Base-by-base conservation (phyloP, 345 rosid genomes). In the Eutrema japonicum region DNA sequence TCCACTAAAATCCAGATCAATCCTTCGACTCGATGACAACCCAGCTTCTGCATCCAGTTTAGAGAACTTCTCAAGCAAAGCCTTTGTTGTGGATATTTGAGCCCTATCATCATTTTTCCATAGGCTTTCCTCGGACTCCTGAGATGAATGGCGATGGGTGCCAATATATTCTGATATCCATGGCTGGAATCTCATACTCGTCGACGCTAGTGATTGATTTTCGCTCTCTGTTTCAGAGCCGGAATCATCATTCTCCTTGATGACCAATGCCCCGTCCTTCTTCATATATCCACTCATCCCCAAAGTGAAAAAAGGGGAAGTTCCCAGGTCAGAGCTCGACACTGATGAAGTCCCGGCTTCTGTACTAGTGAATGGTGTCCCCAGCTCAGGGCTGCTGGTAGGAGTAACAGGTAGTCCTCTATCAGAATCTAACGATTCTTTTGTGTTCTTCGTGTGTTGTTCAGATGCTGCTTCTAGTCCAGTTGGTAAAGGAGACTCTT, bases 291-390 rank as follows among this genome's bases (percentile, higher is more conserved):
- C 87, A 46, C 82, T 92, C 43, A 63, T 78, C 64, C 84, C 97
- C 41, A 86, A 71, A 37, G 75, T 76, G 77, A 85, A 84, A 64
- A 81, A 92, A 0, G 99, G 99, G 16, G 99, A 96, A 56, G 99
- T 88, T 73, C 98, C 99, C 0, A 78, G 92, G 82, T 92, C 99
- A 49, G 92, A 89, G 79, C 99, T 96, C 4, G 99, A 92, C 50
- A 92, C 91, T 18, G 98, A 96, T 38, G 99, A 96, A 40, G 97
- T 90, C 57, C 88, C 99, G 2, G 89, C 95, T 82, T 96, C 99
- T 22, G 99, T 96, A 13, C 88, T 79, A 68, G 98, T 92, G 76
- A 96, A 96, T 32, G 99, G 96, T 37, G 99, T 92, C 70, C 99
- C 93, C 13, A 87, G 84, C 86, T 96, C 99, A 13, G 98, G 99